Conservation (phyloP, 306 rosid genomes). For the Dalbergia oliveri region DNA sequence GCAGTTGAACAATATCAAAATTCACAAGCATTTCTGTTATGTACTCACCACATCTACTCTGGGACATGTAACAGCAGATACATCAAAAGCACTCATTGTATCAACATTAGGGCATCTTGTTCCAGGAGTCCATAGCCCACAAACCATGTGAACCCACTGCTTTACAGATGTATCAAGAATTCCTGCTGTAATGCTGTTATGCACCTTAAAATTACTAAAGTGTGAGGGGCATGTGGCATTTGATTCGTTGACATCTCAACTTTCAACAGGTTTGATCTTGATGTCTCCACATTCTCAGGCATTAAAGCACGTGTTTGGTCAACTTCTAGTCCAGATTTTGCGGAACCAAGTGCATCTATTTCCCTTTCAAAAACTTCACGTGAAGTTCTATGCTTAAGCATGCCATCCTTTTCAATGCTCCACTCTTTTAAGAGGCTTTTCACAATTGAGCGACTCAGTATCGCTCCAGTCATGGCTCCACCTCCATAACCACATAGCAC, state of each 20-base stretch:
- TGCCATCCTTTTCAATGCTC: constrained; percentile 51
- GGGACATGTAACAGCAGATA: constrained; percentile 62
- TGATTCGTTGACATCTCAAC: constrained; percentile 44
- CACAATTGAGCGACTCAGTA: constrained; percentile 54
- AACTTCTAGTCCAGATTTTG: constrained; percentile 36
- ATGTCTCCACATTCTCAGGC: constrained; percentile 28
- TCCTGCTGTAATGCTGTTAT: constrained; percentile 67
- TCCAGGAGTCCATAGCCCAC: constrained; percentile 87
- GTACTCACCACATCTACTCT: constrained; percentile 58
- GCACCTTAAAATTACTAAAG: constrained; percentile 44
- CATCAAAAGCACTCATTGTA: constrained; percentile 84
- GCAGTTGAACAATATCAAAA: constrained; percentile 19
- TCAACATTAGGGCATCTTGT: constrained; percentile 77
- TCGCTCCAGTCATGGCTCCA: constrained; percentile 78
- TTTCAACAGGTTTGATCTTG: constrained; percentile 37
- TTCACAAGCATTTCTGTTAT: constrained; percentile 17
- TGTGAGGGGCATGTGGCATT: neutral
- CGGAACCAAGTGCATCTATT: constrained; percentile 38
- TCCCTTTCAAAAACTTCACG: constrained; percentile 42
- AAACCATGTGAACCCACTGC: constrained; percentile 86
- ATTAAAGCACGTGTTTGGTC: constrained; percentile 34
- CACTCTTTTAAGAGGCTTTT: constrained; percentile 65
- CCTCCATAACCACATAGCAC: constrained; percentile 84
- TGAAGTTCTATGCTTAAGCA: constrained; percentile 44
- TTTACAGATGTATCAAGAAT: constrained; percentile 61